Conservation (phyloP, 345 rosid genomes). For the Turritis glabra region DNA sequence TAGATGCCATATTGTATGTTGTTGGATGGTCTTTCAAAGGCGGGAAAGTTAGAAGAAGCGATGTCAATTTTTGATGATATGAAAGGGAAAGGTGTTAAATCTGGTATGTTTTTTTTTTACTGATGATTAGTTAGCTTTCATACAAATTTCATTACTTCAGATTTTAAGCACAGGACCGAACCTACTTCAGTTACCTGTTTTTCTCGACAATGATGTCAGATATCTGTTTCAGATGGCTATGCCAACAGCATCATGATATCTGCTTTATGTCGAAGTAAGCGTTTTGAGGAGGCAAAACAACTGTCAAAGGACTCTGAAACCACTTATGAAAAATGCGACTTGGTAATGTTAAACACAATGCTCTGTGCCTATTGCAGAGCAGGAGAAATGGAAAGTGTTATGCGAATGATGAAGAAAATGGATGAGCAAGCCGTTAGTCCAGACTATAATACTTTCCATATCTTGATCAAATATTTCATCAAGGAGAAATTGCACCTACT, state of each 20-base stretch:
- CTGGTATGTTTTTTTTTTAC: slow-evolving; percentile 55
- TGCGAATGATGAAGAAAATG: slow-evolving; percentile 83
- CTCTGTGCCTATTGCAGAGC: slow-evolving; percentile 91
- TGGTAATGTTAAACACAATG: slow-evolving; percentile 82
- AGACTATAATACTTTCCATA: slow-evolving; percentile 71
- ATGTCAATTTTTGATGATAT: slow-evolving; percentile 59
- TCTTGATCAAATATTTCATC: slow-evolving; percentile 76
- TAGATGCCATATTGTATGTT: slow-evolving; percentile 90
- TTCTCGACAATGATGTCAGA: slow-evolving; percentile 14
- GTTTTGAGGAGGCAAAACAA: slow-evolving; percentile 79
- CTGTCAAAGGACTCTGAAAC: slow-evolving; percentile 74
- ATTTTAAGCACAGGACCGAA: not conserved
- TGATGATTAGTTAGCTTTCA: slow-evolving; percentile 15
- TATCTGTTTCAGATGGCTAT: slow-evolving; percentile 70
- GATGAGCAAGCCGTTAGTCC: slow-evolving; percentile 78
- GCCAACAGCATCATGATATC: slow-evolving; percentile 92
- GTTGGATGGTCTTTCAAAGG: slow-evolving; percentile 90
- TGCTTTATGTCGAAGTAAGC: slow-evolving; percentile 73
- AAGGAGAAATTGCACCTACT: slow-evolving; percentile 80
- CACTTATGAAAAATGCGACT: slow-evolving; percentile 66
- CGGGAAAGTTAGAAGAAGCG: slow-evolving; percentile 73
- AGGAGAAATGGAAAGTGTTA: slow-evolving; percentile 82
- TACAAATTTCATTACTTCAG: not conserved
- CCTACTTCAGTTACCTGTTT: not conserved
- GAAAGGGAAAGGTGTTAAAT: slow-evolving; percentile 58